phyloP scores from a whole-genome alignment of 1,284 basidiomycete genomes.

The Marasmius sp. region DNA sequence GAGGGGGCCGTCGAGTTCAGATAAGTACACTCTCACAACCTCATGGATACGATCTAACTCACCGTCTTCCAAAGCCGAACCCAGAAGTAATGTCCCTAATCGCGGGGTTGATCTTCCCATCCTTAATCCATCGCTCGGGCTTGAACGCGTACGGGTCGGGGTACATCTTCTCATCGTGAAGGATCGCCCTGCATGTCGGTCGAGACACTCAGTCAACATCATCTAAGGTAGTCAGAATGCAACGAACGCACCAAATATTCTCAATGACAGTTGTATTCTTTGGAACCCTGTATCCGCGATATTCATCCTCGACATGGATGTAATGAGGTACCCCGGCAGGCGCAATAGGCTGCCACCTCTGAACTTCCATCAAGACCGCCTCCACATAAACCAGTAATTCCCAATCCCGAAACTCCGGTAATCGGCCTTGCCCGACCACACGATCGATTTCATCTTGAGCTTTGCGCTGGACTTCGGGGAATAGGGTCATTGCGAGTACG shows the following conservation, averaged over 20 bases:
- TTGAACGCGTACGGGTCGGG: constrained; percentile 5
- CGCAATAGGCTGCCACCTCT: background rate
- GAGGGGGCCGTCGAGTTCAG: background rate
- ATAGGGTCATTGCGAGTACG: background rate
- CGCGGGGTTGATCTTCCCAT: background rate
- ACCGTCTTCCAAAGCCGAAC: constrained; percentile 9
- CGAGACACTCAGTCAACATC: background rate
- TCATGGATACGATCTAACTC: background rate
- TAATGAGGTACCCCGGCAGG: background rate
- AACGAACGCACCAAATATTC: background rate
- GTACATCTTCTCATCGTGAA: constrained; percentile 13
- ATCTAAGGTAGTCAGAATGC: too few relatives aligned
- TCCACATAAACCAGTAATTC: background rate
- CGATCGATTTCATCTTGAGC: background rate
- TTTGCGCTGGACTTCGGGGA: background rate
- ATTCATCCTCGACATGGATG: background rate
- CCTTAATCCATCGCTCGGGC: constrained; percentile 2
- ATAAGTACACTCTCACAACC: background rate
- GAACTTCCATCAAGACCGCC: background rate
- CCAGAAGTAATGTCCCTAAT: background rate
- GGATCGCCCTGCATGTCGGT: constrained; percentile 11
- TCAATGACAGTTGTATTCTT: background rate
- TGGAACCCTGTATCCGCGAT: background rate
- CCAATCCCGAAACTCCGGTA: background rate
- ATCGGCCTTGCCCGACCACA: background rate